Conservation (phyloP, 2,329 filamentous ascomycete species). For the Westerdykella ornata region DNA sequence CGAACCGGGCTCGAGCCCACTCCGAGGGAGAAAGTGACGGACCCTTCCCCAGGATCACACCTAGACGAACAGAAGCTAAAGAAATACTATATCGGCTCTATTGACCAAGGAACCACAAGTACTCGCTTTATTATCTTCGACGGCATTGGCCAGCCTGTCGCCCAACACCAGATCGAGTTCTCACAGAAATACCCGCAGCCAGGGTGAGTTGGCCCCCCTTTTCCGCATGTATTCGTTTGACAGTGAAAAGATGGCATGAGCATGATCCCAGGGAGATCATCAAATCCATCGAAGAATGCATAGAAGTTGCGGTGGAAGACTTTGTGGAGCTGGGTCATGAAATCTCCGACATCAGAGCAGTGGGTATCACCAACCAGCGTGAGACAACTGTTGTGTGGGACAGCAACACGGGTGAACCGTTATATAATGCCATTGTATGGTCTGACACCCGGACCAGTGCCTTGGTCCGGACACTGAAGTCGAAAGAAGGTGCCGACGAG, state of each 20-base stretch:
- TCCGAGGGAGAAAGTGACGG: constrained; percentile 24
- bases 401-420: constrained; percentile 66
- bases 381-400: constrained; percentile 88
- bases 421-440: constrained; percentile 85
- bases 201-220: constrained; percentile 55
- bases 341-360: constrained; percentile 61
- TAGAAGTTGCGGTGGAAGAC: constrained; percentile 64
- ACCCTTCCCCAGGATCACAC: constrained; percentile 15
- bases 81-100: constrained; percentile 72
- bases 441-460: constrained; percentile 74
- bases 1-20: constrained; percentile 24
- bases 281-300: constrained; percentile 68
- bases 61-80: constrained; percentile 34
- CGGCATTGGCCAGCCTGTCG: constrained; percentile 66
- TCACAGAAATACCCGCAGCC: constrained; percentile 76
- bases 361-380: constrained; percentile 86
- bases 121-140: constrained; percentile 89
- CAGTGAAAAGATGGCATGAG: constrained; percentile 67
- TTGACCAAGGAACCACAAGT: constrained; percentile 87
- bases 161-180: constrained; percentile 81
- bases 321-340: constrained; percentile 66
- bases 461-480: constrained; percentile 70
- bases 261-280: constrained; percentile 76
- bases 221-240: constrained; percentile 6
- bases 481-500: constrained; percentile 58